Evolutionary conservation across 2,329 filamentous ascomycete genomes (phyloP), one percentile per base, ranked within the genome.

Genomic region (Rhinocladiella mackenziei): DNA sequence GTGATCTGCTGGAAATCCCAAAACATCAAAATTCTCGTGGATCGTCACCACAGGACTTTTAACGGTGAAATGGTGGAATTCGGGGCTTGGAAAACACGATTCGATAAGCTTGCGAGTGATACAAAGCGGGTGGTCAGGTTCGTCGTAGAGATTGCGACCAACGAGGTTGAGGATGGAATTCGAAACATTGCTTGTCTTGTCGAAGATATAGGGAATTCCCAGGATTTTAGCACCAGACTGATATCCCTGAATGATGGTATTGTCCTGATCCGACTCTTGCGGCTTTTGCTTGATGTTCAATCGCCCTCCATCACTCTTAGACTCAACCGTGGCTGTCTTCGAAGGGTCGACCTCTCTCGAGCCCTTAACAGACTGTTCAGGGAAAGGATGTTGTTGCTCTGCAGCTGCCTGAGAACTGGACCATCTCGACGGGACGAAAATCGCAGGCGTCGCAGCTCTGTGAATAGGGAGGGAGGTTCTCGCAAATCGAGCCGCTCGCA

Each of bases 101-200:
- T 97, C 86, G 61, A 98, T 94, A 51, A 98, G 83, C 58, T 89
- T 80, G 28, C 92, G 82, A 8, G 92, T 97, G 59, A 97, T 94
- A 56, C 79, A 80, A 25, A 98, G 75, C 17, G 92, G 92, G 61
- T 98, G 92, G 65, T 95, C 83, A 50, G 83, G 78, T 61, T 92
- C 81, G n/a, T 94, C 76, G 66, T 98, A 92, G n/a, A 98, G 75
- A 42, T 78, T 81, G 50, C 88, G 84, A 34, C 81, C 76, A 35
- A 94, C 77, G 44, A 86, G 80, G 15, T 80, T 72, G 35, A 89
- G 70, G 51, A 98, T 89, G 43, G 82, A 84, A 18, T 76, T 58
- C 3, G 91, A 82, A 10, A 86, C 76, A 66, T 98, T 98, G 66
- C 84, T 92, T 85, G 88, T 96, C 39, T 75, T 66, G 62, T 97